A percentile compares a stretch with the other conserved stretches of the same genome.
Evolutionary conservation across 352 stramenopile species (phyloP).

Genomic region (Peronospora belbahrii): DNA sequence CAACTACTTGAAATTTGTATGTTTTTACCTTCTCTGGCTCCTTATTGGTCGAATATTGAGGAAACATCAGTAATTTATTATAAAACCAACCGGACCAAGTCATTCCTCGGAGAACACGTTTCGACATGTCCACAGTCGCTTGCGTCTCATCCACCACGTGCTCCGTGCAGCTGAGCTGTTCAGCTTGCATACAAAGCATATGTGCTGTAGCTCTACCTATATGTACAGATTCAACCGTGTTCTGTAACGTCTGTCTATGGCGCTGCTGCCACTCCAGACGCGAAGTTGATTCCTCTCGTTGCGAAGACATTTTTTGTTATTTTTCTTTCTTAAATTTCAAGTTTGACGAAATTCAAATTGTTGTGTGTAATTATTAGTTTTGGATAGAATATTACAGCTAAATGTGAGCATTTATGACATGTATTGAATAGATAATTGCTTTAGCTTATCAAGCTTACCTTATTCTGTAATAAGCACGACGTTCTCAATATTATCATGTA

Average conservation of each 20-base stretch:
- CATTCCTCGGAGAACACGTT: slow-evolving; percentile 56
- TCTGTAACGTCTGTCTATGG: slow-evolving; percentile 43
- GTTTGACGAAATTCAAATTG: too few species aligned
- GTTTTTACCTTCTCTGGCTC: slow-evolving; percentile 3
- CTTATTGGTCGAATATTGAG: slow-evolving; percentile 12
- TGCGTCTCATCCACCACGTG: slow-evolving; percentile 51
- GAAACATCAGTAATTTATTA: slow-evolving; percentile 49
- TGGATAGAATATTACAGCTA: too few species aligned
- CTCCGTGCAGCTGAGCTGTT: slow-evolving; percentile 55
- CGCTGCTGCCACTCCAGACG: slow-evolving; percentile 25
- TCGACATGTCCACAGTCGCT: slow-evolving; percentile 45
- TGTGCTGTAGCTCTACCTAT: slow-evolving; percentile 49
- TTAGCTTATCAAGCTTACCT: too few species aligned
- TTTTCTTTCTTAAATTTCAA: too few species aligned
- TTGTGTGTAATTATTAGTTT: too few species aligned
- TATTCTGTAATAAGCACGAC: too few species aligned
- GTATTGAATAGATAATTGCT: too few species aligned
- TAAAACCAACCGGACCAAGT: slow-evolving; percentile 78
- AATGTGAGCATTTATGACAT: too few species aligned
- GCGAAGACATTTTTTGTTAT: too few species aligned
- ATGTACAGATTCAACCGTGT: slow-evolving; percentile 43
- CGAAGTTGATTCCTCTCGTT: too few species aligned
- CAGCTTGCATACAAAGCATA: slow-evolving; percentile 55
- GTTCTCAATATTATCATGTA: too few species aligned
- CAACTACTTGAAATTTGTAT: neutral